phyloP scores from a whole-genome alignment of 352 stramenopile species.

The Phytophthora chlamydospora region DNA sequence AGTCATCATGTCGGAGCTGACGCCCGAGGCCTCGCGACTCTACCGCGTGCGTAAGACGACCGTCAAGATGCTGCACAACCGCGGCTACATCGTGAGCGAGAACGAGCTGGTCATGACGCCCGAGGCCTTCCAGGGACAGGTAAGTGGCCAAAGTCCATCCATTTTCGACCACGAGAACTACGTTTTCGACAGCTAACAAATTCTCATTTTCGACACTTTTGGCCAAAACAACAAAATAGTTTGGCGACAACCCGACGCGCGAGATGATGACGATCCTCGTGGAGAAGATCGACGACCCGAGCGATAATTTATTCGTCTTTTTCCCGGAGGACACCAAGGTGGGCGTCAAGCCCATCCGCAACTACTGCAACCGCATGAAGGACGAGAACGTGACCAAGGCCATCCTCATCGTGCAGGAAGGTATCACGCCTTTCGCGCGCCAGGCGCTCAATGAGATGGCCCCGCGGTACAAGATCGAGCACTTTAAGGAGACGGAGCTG shows the following conservation, averaged over 20 bases:
- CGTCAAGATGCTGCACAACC: constrained; percentile 95
- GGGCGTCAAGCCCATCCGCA: constrained; percentile 96
- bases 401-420: constrained; percentile 97
- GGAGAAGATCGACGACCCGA: constrained; percentile 92
- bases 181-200: constrained; percentile 4
- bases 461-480: constrained; percentile 92
- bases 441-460: constrained; percentile 96
- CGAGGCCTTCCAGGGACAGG: constrained; percentile 90
- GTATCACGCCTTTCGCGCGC: constrained; percentile 98
- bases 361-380: constrained; percentile 97
- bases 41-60: constrained; percentile 96
- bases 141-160: constrained; percentile 20
- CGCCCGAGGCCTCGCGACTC: constrained; percentile 85
- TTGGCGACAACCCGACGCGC: constrained; percentile 93
- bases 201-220: background rate
- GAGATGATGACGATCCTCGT: constrained; percentile 97
- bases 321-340: constrained; percentile 99
- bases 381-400: constrained; percentile 97
- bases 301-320: constrained; percentile 98
- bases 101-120: constrained; percentile 97
- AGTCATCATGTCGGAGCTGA: constrained; percentile 72
- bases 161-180: background rate
- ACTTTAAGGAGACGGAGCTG: constrained; percentile 99
- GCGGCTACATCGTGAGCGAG: constrained; percentile 97
- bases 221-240: constrained; percentile 36